These are phyloP conservation scores for Puccinia triticina DNA, from an alignment of 1,284 basidiomycete species.

Conservation along the genomic window DNA sequence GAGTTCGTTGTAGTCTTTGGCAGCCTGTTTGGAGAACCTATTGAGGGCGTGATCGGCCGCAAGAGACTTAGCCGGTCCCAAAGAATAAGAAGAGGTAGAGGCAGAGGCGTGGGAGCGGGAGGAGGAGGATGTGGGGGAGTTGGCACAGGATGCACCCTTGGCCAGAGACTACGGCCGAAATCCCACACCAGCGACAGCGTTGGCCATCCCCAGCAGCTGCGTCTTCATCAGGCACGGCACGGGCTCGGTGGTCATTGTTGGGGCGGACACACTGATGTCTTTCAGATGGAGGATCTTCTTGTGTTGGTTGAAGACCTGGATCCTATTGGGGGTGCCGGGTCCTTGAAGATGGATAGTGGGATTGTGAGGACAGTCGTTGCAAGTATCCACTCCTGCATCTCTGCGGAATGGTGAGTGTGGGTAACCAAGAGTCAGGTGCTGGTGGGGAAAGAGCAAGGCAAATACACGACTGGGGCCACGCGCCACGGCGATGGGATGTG, in stretches of 20 bases:
- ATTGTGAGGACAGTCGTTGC: too few species aligned
- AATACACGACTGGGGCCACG: too few species aligned
- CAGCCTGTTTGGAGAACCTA: constrained; percentile 49
- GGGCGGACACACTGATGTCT: constrained; percentile 46
- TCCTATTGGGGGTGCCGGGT: too few species aligned
- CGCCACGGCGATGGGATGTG: too few species aligned
- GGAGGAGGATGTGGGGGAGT: constrained; percentile 67
- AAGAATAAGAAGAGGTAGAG: too few species aligned
- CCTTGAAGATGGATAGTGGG: too few species aligned
- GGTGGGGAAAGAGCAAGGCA: too few species aligned
- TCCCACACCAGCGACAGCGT: constrained; percentile 65
- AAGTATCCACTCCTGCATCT: too few species aligned
- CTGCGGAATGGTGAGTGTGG: too few species aligned
- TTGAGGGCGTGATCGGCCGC: constrained; percentile 77
- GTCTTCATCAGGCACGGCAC: constrained; percentile 1
- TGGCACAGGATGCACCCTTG: constrained; percentile 65
- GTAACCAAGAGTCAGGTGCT: too few species aligned
- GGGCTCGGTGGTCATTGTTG: constrained; percentile 14
- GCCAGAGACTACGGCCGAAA: too few species aligned
- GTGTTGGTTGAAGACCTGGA: constrained; percentile 47
- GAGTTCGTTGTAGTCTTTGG: constrained; percentile 56
- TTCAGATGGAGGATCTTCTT: constrained; percentile 53
- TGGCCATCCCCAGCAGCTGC: constrained; percentile 57
- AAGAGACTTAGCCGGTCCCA: constrained; percentile 2
- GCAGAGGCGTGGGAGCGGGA: constrained; percentile 23